Base-by-base conservation (phyloP, 2,329 filamentous ascomycete species). In the Zarea fungicola region DNA sequence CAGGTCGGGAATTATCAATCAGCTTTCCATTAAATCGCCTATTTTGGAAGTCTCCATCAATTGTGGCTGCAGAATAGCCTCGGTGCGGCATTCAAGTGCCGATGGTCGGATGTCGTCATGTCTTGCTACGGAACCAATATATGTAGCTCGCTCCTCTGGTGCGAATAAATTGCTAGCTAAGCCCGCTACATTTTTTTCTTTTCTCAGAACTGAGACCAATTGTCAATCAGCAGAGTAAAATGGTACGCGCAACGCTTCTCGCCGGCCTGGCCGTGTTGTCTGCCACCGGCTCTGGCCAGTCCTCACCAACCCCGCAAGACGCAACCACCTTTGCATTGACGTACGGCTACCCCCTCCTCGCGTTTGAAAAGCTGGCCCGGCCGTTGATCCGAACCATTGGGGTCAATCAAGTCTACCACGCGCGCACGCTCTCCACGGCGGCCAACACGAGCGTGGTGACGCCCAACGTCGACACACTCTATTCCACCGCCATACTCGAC, bases 401-500 rank as follows among this genome's bases (percentile, higher is more conserved):
- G 16, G 7, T 31, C 19, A 46, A 46, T 23, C 25, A 42, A 9
- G 25, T 29, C 21, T n/a, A 21, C 4, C 43, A 46, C 32, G 29
- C 31, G 6, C 43, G 43, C 2, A 23, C 19, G 4, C 34, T 46
- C 11, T 35, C 32, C 1, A 35, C 31, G 4, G 32, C 43, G 11
- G 19, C 14, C 22, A 36, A 36, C 16, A 36, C 22, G 19, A 37
- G 22, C 14, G 43, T 46, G 11, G 43, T 46, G 14, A 35, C 29
- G 2, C 42, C 43, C 22, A 46, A 46, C 11, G 19, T 36, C 21
- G 43, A 46, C 23, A 46, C 43, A 10, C 22, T 46, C 29, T 46
- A 46, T 32, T 36, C 43, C 14, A 35, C 32, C 16, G 31, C 23
- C 5, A 26, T 46, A 14, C 23, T 57, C 1, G 63, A 65, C 44